Conservation (phyloP, 305 asterid species). For the Caryopteris hybrid region DNA sequence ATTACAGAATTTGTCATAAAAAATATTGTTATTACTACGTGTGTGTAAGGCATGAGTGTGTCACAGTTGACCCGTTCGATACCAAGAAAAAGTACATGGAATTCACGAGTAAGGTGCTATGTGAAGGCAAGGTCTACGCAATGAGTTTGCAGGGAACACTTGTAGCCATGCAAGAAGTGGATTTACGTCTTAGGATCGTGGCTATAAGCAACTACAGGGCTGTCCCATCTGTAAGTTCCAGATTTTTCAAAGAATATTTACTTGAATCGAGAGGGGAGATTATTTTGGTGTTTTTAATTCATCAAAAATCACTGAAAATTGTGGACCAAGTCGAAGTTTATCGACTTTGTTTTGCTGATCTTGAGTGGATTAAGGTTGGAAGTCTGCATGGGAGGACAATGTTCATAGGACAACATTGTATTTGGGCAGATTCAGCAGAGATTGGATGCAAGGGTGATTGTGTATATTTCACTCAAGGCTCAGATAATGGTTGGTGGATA, state of each 20-base stretch:
- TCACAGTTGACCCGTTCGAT: slow-evolving; percentile 9
- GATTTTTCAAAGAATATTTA: slow-evolving; percentile 25
- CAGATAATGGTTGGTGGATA: background rate
- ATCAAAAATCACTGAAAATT: background rate
- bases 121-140: slow-evolving; percentile 32
- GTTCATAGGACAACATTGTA: background rate
- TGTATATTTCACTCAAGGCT: background rate
- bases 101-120: slow-evolving; percentile 7
- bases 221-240: slow-evolving; percentile 26
- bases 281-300: background rate
- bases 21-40: too few species aligned
- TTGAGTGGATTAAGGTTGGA: background rate
- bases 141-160: slow-evolving; percentile 39
- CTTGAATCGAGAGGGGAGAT: slow-evolving; percentile 8
- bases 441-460: background rate
- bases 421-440: background rate
- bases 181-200: slow-evolving; percentile 12
- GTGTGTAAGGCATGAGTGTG: too few species aligned
- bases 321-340: background rate
- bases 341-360: background rate
- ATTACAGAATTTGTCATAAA: too few species aligned
- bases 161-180: slow-evolving; percentile 19
- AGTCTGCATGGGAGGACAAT: background rate
- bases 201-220: slow-evolving; percentile 16
- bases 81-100: background rate